Conservation (phyloP, 1,284 basidiomycete species). For the Ustilago loliicola region DNA sequence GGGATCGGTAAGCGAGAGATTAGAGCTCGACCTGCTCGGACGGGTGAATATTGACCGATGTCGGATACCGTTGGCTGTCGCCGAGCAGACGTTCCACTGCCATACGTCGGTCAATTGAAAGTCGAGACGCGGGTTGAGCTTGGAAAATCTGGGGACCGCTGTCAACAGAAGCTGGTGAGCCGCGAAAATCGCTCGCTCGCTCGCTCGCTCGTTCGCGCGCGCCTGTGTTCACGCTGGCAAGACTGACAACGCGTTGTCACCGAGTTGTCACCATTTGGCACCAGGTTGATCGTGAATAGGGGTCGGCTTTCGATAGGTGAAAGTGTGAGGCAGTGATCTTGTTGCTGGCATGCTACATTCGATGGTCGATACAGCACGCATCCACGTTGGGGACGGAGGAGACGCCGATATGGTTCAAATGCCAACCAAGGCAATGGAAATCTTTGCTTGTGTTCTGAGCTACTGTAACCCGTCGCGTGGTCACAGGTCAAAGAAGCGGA, state of each 20-base stretch:
- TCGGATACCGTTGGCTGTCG: no score
- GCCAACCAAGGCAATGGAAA: neutral
- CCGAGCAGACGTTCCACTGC: neutral
- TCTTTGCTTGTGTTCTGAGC: neutral
- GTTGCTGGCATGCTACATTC: neutral
- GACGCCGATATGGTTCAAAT: neutral
- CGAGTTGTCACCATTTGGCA: neutral
- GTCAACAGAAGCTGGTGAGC: neutral
- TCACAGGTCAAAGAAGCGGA: neutral
- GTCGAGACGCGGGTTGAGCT: neutral
- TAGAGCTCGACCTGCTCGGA: no score
- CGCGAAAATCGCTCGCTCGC: neutral
- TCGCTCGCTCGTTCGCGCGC: neutral
- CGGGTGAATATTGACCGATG: neutral
- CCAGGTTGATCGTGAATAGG: neutral
- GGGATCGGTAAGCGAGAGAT: no score
- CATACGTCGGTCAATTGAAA: slow-evolving; percentile 2
- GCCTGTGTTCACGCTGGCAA: neutral
- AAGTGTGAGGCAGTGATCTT: neutral
- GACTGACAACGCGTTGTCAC: neutral
- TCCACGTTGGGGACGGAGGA: neutral
- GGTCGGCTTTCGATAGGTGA: neutral
- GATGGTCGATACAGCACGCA: neutral
- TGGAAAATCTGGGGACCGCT: neutral
- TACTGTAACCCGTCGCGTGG: neutral